These are phyloP conservation scores for Boletellus ananas DNA, from an alignment of 768 basidiomycete species.

Conservation along the genomic window DNA sequence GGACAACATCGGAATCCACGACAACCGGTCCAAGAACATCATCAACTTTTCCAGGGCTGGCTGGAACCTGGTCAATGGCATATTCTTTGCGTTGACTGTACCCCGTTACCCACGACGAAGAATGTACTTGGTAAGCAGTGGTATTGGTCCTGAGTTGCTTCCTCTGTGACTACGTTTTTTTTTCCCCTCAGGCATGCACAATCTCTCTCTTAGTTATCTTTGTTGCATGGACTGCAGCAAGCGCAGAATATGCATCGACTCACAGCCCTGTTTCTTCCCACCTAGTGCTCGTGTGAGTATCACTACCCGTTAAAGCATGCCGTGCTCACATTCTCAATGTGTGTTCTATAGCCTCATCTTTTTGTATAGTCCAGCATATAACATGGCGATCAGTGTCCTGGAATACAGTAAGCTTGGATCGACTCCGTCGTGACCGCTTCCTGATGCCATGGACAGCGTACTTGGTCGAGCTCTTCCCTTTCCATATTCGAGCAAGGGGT, in stretches of 20 bases:
- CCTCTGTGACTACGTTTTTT: background rate
- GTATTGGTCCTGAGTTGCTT: too few relatives aligned
- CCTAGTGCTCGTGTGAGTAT: slow-evolving; percentile 10
- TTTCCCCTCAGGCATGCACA: slow-evolving; percentile 1
- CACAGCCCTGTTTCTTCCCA: slow-evolving; percentile 4
- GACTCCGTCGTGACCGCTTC: background rate
- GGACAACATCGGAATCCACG: slow-evolving; percentile 15
- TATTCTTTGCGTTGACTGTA: background rate
- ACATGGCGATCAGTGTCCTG: slow-evolving; percentile 3
- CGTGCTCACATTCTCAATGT: background rate
- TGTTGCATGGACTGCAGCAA: slow-evolving; percentile 15
- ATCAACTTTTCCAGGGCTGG: slow-evolving; percentile 4
- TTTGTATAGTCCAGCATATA: slow-evolving; percentile 4
- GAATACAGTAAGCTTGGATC: slow-evolving; percentile 1
- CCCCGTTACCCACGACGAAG: slow-evolving; percentile 8
- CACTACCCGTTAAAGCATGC: too few relatives aligned
- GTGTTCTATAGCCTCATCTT: slow-evolving; percentile 7
- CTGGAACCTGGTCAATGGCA: slow-evolving; percentile 8
- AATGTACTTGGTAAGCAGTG: slow-evolving; percentile 9
- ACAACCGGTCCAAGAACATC: slow-evolving; percentile 14
- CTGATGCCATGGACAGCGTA: slow-evolving; percentile 36
- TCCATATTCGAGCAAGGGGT: slow-evolving; percentile 55
- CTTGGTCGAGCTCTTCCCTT: slow-evolving; percentile 64
- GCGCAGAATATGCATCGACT: slow-evolving; percentile 9
- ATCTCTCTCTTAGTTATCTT: slow-evolving; percentile 16